phyloP scores from a whole-genome alignment of 495 filamentous ascomycete species.

The Aspergillus bertholletiae region DNA sequence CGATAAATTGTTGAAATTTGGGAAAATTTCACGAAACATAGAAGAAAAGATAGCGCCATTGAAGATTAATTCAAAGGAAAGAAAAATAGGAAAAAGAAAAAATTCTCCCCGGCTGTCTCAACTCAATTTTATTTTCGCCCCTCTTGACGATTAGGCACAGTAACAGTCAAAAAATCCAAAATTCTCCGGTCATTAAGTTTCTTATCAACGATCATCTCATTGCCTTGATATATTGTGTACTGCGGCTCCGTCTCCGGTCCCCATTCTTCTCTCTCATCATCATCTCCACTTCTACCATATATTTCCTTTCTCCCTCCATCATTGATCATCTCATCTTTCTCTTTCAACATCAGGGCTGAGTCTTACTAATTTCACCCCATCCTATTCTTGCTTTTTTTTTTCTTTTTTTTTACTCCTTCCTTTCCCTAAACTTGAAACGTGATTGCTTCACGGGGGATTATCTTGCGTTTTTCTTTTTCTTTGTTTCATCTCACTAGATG shows the following conservation, averaged over 20 bases:
- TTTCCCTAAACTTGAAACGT: background rate
- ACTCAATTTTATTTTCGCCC: constrained; percentile 5
- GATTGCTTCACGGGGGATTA: background rate
- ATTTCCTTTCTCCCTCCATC: constrained; percentile 2
- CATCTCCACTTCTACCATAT: constrained; percentile 5
- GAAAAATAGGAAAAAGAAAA: background rate
- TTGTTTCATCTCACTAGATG: constrained; percentile 14
- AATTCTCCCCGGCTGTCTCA: background rate
- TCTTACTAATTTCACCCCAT: background rate
- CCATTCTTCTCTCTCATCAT: background rate
- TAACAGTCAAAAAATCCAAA: background rate
- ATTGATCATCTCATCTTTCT: constrained; percentile 17
- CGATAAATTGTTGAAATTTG: too few species aligned
- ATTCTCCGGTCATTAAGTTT: background rate
- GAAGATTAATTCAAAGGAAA: too few species aligned
- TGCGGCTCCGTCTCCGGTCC: constrained; percentile 6
- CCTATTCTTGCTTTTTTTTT: constrained; percentile 3
- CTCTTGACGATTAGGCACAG: constrained; percentile 7
- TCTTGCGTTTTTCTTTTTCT: constrained; percentile 2
- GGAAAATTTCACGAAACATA: too few species aligned
- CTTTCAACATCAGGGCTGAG: background rate
- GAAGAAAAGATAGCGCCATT: too few species aligned
- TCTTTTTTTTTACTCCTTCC: constrained; percentile 1
- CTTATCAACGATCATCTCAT: constrained; percentile 1
- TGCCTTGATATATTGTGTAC: constrained; percentile 4